These are phyloP conservation scores for Geosmithia flava DNA, from an alignment of 2,329 filamentous ascomycete genomes.

Conservation along the genomic window DNA sequence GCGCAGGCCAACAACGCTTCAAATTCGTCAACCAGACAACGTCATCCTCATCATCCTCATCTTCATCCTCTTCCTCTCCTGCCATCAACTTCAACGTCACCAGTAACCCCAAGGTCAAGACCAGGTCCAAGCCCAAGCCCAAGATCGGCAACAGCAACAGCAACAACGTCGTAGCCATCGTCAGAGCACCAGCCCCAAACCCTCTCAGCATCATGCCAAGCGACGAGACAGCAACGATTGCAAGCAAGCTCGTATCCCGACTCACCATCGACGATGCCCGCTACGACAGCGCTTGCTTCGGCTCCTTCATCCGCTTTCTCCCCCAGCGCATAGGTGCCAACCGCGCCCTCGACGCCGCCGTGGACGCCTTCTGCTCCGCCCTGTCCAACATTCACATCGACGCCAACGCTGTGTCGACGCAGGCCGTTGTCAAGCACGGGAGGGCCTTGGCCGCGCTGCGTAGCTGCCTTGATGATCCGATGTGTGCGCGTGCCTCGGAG, in stretches of 20 bases:
- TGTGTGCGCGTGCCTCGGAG: not conserved
- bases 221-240: not conserved
- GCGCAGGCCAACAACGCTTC: conserved; percentile 31
- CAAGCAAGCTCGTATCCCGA: not conserved
- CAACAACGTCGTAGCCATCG: no score
- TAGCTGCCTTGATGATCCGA: not conserved
- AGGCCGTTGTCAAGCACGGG: not conserved
- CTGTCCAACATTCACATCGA: not conserved
- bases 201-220: not conserved
- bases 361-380: not conserved
- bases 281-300: not conserved
- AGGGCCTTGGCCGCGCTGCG: not conserved
- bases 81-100: not conserved
- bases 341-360: not conserved
- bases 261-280: conserved; percentile 1
- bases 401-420: not conserved
- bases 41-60: not conserved
- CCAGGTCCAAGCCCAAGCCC: not conserved
- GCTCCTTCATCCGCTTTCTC: not conserved
- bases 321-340: not conserved
- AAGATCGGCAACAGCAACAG: not conserved
- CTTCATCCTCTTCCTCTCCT: not conserved
- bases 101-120: not conserved
- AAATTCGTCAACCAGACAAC: conserved; percentile 23
- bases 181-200: no score